Base-by-base conservation (phyloP, 78 protist species). In the Dictyostelium purpureum region DNA sequence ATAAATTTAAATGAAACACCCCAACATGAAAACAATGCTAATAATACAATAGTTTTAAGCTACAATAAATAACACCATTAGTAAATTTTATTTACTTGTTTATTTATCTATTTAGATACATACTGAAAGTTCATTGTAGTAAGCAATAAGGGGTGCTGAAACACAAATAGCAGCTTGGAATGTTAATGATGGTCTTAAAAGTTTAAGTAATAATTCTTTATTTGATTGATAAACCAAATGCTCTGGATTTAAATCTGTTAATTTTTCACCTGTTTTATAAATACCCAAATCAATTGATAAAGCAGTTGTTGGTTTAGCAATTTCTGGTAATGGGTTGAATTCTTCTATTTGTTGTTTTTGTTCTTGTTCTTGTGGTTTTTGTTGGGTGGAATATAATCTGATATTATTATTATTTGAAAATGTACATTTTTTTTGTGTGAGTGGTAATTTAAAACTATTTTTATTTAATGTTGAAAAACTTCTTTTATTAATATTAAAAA, bases 1-100 rank as follows among this genome's bases (percentile, higher is more conserved):
- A 73, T 69, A 10, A 47, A 38, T 38, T 70, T 37, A 43, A 70
- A 73, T 24, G 75, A 33, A 26, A 67, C 35, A 57, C 67, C 35
- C 92, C 92, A 85, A 38, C 65, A 70, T 31, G 79, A 42, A 28
- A 85, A 73, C 42, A 28, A 52, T 40, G 49, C 7, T 59, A 75
- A 75, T 16, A 75, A 51, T 26, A 75, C 47, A 19, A 51, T 66
- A 4, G 81, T 51, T 26, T 35, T 75, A 11, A 38, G 9, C 79
- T 71, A 14, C 21, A 40, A 70, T 16, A 21, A 9, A 65, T 65
- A 26, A 33, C 31, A 33, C 0, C 10, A 33, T 31, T 31, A n/a
- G 47, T 67, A n/a, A 16, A 37, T 38, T 35, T 33, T 21, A 16
- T 38, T 0, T 37, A 38, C 40, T 10, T 66, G 28, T 38, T 49